phyloP scores from a whole-genome alignment of 345 rosid species.

The Mallotus nudiflorus region DNA sequence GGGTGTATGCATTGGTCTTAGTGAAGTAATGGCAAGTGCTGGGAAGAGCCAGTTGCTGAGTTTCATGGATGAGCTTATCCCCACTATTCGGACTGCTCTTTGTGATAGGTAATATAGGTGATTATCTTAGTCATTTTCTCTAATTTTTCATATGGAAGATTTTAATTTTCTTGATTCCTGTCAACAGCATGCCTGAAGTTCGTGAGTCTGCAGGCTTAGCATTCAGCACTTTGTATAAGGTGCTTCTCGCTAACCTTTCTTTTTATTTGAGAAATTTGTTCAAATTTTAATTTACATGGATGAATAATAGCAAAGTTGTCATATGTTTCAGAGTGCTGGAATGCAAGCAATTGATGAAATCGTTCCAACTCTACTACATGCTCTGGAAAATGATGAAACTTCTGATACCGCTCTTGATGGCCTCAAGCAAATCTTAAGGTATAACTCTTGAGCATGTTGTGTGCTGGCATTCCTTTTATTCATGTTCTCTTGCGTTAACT shows the following conservation, averaged over 20 bases:
- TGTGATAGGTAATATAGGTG: slow-evolving; percentile 70
- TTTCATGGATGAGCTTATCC: slow-evolving; percentile 95
- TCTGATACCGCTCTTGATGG: slow-evolving; percentile 95
- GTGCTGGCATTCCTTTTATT: not conserved
- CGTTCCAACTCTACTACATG: slow-evolving; percentile 90
- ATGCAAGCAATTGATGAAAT: slow-evolving; percentile 99
- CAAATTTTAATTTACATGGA: not conserved
- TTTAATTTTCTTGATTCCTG: slow-evolving; percentile 8
- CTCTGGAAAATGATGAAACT: slow-evolving; percentile 85
- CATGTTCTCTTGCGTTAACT: slow-evolving; percentile 13
- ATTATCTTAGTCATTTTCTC: slow-evolving; percentile 3
- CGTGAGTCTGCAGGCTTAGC: slow-evolving; percentile 98
- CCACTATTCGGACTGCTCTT: slow-evolving; percentile 90
- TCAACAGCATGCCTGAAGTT: slow-evolving; percentile 70
- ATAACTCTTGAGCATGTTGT: not conserved
- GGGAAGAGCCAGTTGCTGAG: slow-evolving; percentile 84
- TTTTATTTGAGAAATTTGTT: slow-evolving; percentile 10
- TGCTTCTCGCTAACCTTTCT: slow-evolving; percentile 20
- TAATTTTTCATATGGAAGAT: not conserved
- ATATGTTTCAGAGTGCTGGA: slow-evolving; percentile 81
- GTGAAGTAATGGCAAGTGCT: slow-evolving; percentile 99
- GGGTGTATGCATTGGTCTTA: slow-evolving; percentile 98
- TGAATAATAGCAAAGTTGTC: not conserved
- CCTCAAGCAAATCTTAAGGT: slow-evolving; percentile 96
- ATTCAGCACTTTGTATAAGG: slow-evolving; percentile 98